Evolutionary conservation across 805 yeast genomes (phyloP), one percentile per base, ranked within the genome.

Genomic region (Starmera dryadoides): DNA sequence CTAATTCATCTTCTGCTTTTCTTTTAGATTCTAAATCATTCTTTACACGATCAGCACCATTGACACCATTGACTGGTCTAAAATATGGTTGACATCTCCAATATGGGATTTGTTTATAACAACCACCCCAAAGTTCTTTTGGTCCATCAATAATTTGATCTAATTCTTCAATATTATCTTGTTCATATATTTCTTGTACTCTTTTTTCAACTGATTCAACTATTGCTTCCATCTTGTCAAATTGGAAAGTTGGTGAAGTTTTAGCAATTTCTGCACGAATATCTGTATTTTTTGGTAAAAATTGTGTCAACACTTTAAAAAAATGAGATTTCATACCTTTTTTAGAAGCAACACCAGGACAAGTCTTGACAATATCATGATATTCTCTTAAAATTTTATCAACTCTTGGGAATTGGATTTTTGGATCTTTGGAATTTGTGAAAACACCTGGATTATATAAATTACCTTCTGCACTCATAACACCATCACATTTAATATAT

Each of bases 21-120:
- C 60, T 50, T 37, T 57, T 59, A 35, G 11, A 18, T 3, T 39
- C 33, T 35, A 58, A 30, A 19, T 38, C 46, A 30, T 58, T 61
- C 2, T 50, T 53, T 7, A 61, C 53, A 42, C 71, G 51, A 43
- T 60, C 58, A 42, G 73, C 76, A 19, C 73, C 77, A 21, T 71
- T 67, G 3, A 75, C 78, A 18, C 98, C 98, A 56, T 86, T 75
- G 1, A 91, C 96, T 3, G 81, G 79, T 50, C 98, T 72, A 69
- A 91, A 91, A 57, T 86, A 84, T 2, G 98, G 98, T 62, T 91
- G 98, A 47, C 95, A 80, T 52, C 98, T 73, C 98, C 98, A 91
- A 58, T 83, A 88, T 2, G 98, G 98, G 14, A 91, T 77, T 4
- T 71, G 73, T 57, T 79, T 78, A 58, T 93, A 91, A 12, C 69